Conservation (phyloP, 2,329 filamentous ascomycete species). For the Cladophialophora immunda region DNA sequence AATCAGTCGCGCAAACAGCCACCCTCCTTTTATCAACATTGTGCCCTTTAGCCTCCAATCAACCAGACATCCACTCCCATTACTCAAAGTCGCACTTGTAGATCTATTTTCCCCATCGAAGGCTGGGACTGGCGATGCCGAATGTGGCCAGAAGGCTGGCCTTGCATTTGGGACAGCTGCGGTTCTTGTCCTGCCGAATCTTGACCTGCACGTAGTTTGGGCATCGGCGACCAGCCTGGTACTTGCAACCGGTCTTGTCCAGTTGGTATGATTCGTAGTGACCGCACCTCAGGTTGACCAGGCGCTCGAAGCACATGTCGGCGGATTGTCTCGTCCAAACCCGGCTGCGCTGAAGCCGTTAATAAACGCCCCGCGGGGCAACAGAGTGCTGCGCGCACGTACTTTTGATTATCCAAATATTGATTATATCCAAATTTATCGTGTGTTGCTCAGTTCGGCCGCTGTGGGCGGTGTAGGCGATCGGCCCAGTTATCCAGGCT, state of each 20-base stretch:
- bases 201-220: constrained; percentile 39
- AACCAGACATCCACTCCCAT: not conserved
- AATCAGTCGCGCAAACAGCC: not conserved
- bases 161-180: constrained; percentile 41
- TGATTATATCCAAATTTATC: constrained; percentile 20
- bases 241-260: constrained; percentile 40
- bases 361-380: not conserved
- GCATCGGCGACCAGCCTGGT: constrained; percentile 35
- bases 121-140: constrained; percentile 40
- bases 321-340: not conserved
- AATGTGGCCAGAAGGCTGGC: constrained; percentile 37
- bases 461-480: constrained; percentile 24
- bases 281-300: constrained; percentile 38
- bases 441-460: constrained; percentile 15
- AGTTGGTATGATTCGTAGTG: constrained; percentile 41
- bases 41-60: not conserved
- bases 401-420: constrained; percentile 10
- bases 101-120: constrained; percentile 28
- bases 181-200: constrained; percentile 38
- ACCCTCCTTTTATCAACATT: not conserved
- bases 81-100: not conserved
- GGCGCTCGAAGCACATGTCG: constrained; percentile 42
- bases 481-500: constrained; percentile 42
- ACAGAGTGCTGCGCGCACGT: constrained; percentile 5
- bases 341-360: constrained; percentile 1